Evolutionary conservation across 768 basidiomycete species (phyloP).

Genomic region (Suillus plorans): DNA sequence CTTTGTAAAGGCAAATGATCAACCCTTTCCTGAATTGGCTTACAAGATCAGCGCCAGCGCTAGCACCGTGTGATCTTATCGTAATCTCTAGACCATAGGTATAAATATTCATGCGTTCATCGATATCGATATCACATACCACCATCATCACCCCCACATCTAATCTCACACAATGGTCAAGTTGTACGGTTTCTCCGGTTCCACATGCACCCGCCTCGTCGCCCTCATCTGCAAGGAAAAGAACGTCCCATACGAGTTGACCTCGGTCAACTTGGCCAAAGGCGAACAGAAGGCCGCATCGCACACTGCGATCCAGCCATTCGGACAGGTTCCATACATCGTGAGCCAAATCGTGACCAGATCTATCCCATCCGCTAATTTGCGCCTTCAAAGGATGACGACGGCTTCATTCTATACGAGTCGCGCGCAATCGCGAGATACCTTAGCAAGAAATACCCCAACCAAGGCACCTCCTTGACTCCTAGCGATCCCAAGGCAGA

Average conservation of each 20-base stretch:
- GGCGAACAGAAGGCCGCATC: conserved; percentile 46
- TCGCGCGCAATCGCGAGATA: conserved; percentile 63
- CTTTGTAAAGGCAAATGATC: neutral
- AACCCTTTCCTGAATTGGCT: neutral
- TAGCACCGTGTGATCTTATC: conserved; percentile 1
- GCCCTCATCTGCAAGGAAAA: conserved; percentile 54
- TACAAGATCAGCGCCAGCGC: no score
- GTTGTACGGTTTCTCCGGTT: conserved; percentile 32
- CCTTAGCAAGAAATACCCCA: conserved; percentile 51
- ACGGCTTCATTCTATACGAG: conserved; percentile 63
- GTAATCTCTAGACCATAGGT: neutral
- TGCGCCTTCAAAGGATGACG: conserved; percentile 43
- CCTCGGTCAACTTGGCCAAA: conserved; percentile 41
- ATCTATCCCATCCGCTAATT: neutral
- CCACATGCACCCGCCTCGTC: conserved; percentile 54
- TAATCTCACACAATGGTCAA: conserved; percentile 29
- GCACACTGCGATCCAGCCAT: conserved; percentile 54
- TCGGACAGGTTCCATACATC: conserved; percentile 51
- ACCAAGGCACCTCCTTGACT: conserved; percentile 50
- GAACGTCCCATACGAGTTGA: conserved; percentile 52
- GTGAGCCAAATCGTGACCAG: conserved; percentile 14
- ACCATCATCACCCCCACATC: neutral
- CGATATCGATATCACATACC: neutral
- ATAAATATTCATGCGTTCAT: neutral
- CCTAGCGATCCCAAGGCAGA: conserved; percentile 41